Percentiles rank a stretch among this genome's conserved stretches.
These are phyloP conservation scores for Yamadazyma kanchanaburiensis DNA, from an alignment of 1,139 yeast species.

Conservation along the genomic window DNA sequence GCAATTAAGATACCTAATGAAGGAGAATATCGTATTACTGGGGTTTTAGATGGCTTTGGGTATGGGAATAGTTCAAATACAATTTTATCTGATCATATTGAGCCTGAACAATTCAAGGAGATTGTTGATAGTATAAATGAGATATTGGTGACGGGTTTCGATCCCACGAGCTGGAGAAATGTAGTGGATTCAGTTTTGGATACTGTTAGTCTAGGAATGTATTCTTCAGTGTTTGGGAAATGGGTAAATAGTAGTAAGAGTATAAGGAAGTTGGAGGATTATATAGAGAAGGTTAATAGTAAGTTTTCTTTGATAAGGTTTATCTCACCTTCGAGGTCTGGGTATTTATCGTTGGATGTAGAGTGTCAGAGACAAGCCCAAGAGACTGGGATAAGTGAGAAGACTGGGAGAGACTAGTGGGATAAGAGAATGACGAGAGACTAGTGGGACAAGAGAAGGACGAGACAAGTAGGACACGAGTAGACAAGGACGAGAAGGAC, in stretches of 20 bases:
- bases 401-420: no score
- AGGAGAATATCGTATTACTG: constrained; percentile 29
- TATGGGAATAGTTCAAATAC: constrained; percentile 56
- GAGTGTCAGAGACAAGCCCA: no score
- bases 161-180: constrained; percentile 32
- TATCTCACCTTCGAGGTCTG: no score
- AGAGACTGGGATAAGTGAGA: no score
- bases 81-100: constrained; percentile 44
- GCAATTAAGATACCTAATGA: constrained; percentile 32
- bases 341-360: constrained; percentile 46
- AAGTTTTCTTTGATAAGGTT: no score
- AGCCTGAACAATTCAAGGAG: constrained; percentile 30
- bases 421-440: no score
- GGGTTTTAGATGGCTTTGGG: constrained; percentile 33
- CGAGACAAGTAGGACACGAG: no score
- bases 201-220: constrained; percentile 39
- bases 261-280: no score
- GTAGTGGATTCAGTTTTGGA: constrained; percentile 43
- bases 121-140: constrained; percentile 48
- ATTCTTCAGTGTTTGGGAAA: constrained; percentile 19
- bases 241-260: no score
- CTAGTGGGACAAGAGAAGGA: no score
- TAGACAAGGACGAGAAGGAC: no score
- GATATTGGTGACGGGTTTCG: constrained; percentile 36
- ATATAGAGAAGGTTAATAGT: constrained; percentile 18